Evolutionary conservation across 1,139 yeast species (phyloP), one percentile per base, ranked within the genome.

Genomic region (Lodderomyces theae): DNA sequence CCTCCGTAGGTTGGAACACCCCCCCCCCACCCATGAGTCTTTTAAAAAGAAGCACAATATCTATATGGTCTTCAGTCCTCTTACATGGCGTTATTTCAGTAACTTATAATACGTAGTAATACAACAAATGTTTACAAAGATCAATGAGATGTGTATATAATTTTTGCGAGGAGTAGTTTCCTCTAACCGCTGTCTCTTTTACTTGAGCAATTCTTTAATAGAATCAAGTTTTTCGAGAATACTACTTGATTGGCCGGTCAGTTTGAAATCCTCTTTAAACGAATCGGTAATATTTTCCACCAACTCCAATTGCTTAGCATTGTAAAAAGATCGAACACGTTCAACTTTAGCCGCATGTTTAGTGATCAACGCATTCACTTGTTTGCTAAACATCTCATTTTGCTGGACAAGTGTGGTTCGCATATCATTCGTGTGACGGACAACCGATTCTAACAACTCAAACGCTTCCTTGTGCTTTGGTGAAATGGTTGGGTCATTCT

Each of bases 231-330:
- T 42, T 5, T 33, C 42, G 10, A 32, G 30, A 22, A 42, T 35
- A 17, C 9, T 19, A 22, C 24, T 22, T 5, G 40, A 34, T 12
- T 37, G 37, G 10, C 34, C 43, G 24, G 18, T 17, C 24, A 23
- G 26, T 11, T 35, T 34, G 18, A 31, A 29, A 36, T 43, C 40
- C 17, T 29, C 30, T 34, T 40, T 42, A 21, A 45, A 35, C 35
- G 44, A 35, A 19, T 41, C 45, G 22, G 53, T 41, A 28, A 56
- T 44, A 21, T 40, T 39, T 35, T 47, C 47, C 35, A 49, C 54
- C 34, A 51, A 35, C n/a, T 49, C 45, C 25, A 42, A 38, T 41
- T 57, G 61, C 37, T 52, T 51, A 7, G 25, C 26, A 32, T 44
- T 44, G 25, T 53, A 51, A 17, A 37, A 35, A 11, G 48, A 45